Base-by-base conservation (phyloP, 2,329 filamentous ascomycete genomes). In the Monilinia laxa region DNA sequence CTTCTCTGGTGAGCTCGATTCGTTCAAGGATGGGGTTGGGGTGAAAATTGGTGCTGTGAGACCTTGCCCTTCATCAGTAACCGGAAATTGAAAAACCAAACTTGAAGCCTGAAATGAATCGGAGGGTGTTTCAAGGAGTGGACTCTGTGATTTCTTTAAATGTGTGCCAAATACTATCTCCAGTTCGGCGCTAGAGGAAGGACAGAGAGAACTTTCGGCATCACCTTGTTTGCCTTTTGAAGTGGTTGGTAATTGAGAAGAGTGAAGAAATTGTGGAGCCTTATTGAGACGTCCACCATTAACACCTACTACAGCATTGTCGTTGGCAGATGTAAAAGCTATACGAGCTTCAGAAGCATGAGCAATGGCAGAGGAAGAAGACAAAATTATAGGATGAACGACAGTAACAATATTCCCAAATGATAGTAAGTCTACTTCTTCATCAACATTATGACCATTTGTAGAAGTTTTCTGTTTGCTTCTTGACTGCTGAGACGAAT, bases 201-300 rank as follows among this genome's bases (percentile, higher is more conserved):
- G 4, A 23, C 12, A 23, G 20, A 20, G 20, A 60, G 12, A 51
- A 23, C 20, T 51, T 49, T 47, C 9, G 28, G 45, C 31, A 62
- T 62, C 58, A 62, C 12, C 58, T 62, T 62, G 58, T 38, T 62
- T 25, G n/a, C 47, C 47, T 4, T 40, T 62, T 40, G 45, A 25
- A 12, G 40, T 14, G 18, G 25, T 31, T 58, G 14, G 12, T 7
- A 25, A 25, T 57, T 57, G 54, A 25, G 54, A 25, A 3, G 35
- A 57, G n/a, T 18, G n/a, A 42, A 20, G 35, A 60, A 23, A 60
- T 35, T 23, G 28, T 7, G 57, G n/a, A 35, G n/a, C 16, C 31
- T 40, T 51, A 16, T 38, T 38, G 20, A 38, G 28, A 18, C 11
- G 3, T 25, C 28, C 31, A 35, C 45, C 38, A 5, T 12, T 23